A percentile compares a stretch with the other conserved stretches of the same genome.
phyloP scores from a whole-genome alignment of 2,329 filamentous ascomycete species.

The Paradendryphiella salina region DNA sequence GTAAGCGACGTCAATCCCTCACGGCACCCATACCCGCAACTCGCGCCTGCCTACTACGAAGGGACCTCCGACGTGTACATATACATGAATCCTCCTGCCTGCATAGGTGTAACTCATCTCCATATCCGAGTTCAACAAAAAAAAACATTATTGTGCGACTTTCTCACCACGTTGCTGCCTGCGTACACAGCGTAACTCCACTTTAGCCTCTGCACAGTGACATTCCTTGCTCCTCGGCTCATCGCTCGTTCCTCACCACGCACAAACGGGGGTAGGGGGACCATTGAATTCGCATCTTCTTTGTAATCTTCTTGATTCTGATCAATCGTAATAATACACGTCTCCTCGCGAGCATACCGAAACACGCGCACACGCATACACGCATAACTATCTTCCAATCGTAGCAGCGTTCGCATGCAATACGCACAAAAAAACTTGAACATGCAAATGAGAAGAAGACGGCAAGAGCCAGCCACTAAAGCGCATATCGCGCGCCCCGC shows the following conservation, averaged over 20 bases:
- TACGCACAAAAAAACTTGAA: conserved; percentile 13
- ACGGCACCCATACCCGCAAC: not conserved
- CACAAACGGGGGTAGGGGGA: not conserved
- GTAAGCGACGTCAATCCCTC: not conserved
- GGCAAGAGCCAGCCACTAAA: conserved; percentile 1
- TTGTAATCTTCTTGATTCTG: conserved; percentile 5
- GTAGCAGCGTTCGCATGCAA: conserved; percentile 4
- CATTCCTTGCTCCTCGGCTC: not conserved
- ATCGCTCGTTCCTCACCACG: not conserved
- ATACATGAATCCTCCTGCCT: not conserved
- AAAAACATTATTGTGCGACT: not conserved
- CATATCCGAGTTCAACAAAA: not conserved
- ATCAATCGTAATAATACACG: conserved; percentile 16
- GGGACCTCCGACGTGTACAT: not conserved
- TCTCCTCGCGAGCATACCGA: not conserved
- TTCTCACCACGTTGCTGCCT: not conserved
- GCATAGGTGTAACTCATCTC: not conserved
- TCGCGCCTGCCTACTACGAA: not conserved
- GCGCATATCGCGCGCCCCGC: conserved; percentile 6
- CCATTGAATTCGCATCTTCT: not conserved
- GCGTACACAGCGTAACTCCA: not conserved
- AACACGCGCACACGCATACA: not conserved
- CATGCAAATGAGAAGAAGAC: conserved; percentile 8
- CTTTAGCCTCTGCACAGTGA: not conserved
- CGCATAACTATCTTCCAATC: not conserved